Percentiles rank a stretch among this genome's conserved stretches.
These are phyloP conservation scores for Phlegmacium glaucopus DNA, from an alignment of 768 basidiomycete species.

Conservation along the genomic window DNA sequence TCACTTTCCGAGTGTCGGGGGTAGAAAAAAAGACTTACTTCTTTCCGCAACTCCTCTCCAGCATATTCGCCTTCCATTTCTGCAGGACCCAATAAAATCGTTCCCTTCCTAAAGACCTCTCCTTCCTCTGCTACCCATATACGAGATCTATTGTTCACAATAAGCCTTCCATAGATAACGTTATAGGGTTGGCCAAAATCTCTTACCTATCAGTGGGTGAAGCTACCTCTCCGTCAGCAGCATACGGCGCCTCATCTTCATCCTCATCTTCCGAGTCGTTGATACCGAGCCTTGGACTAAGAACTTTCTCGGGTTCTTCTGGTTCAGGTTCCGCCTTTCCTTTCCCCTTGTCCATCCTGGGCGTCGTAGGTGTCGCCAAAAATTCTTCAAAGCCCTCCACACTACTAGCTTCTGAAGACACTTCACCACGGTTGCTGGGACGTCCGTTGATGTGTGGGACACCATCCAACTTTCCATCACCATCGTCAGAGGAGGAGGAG, in stretches of 20 bases:
- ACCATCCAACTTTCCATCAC: constrained; percentile 20
- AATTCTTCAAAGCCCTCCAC: constrained; percentile 26
- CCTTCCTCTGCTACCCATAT: constrained; percentile 93
- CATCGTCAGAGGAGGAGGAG: constrained; percentile 11
- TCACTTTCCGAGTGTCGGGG: constrained; percentile 1
- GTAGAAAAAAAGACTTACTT: constrained; percentile 49
- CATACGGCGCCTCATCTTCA: constrained; percentile 29
- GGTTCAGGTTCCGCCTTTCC: constrained; percentile 66
- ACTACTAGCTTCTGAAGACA: constrained; percentile 13
- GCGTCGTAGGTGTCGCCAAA: constrained; percentile 45
- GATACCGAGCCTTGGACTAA: constrained; percentile 56
- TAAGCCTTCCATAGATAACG: no score
- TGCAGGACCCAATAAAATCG: constrained; percentile 71
- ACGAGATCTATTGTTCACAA: constrained; percentile 47
- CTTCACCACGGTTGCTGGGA: constrained; percentile 1
- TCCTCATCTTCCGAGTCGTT: constrained; percentile 51
- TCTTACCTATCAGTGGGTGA: constrained; percentile 52
- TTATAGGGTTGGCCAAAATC: neutral
- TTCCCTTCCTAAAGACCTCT: constrained; percentile 92
- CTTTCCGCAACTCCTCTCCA: constrained; percentile 83
- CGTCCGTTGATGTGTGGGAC: constrained; percentile 21
- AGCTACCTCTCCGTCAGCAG: constrained; percentile 26
- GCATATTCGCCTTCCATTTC: constrained; percentile 90
- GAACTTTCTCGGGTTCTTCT: constrained; percentile 64
- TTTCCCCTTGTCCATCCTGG: constrained; percentile 77